A percentile compares a stretch with the other conserved stretches of the same genome.
phyloP scores from a whole-genome alignment of 805 yeast genomes.

The Lipomyces starkeyi region DNA sequence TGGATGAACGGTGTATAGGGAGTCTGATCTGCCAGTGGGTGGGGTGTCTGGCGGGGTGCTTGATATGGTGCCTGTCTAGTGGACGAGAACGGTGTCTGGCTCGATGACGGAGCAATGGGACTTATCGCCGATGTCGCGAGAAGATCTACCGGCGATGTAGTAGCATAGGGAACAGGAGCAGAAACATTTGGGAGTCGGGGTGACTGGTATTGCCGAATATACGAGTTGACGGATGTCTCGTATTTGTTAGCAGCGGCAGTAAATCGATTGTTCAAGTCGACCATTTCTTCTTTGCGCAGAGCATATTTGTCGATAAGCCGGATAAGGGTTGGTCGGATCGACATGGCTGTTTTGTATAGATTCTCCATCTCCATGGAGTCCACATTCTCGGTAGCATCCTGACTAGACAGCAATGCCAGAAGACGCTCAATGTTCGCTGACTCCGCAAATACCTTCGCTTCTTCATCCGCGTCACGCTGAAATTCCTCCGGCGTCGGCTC shows the following conservation, averaged over 20 bases:
- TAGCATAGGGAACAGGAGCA: not conserved
- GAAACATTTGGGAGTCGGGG: not conserved
- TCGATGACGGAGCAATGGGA: not conserved
- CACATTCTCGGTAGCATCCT: slow-evolving; percentile 49
- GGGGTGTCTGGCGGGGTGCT: not conserved
- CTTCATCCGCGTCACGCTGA: slow-evolving; percentile 55
- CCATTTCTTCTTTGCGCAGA: slow-evolving; percentile 75
- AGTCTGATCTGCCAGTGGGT: not conserved
- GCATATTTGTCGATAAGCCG: slow-evolving; percentile 78
- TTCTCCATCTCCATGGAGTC: slow-evolving; percentile 72
- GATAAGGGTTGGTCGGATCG: slow-evolving; percentile 76
- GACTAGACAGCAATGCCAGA: slow-evolving; percentile 58
- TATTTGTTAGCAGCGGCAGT: slow-evolving; percentile 71
- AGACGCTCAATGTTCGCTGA: slow-evolving; percentile 71
- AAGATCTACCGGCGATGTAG: not conserved
- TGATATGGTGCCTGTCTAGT: not conserved
- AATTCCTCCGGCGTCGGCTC: slow-evolving; percentile 69
- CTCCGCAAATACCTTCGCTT: slow-evolving; percentile 59
- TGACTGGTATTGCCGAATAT: slow-evolving; percentile 39
- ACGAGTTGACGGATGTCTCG: slow-evolving; percentile 69
- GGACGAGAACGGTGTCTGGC: not conserved
- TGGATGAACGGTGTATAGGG: not conserved
- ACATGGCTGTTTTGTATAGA: slow-evolving; percentile 72
- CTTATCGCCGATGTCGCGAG: not conserved
- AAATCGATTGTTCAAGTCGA: slow-evolving; percentile 71